Conservation (phyloP, 1,139 yeast genomes). For the Candida labiduridarum region DNA sequence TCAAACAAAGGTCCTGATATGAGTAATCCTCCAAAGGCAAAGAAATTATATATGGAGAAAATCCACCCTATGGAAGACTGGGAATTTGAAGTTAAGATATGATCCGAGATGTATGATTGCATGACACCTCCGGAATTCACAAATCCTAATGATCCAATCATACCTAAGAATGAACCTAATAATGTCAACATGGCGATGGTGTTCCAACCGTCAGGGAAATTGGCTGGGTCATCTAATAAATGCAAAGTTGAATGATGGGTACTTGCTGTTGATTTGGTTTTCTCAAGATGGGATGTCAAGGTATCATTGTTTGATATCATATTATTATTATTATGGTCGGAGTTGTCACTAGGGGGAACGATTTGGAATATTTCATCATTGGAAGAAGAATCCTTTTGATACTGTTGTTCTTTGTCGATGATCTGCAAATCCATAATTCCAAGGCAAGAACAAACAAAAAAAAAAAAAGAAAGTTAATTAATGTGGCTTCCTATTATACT, state of each 20-base stretch:
- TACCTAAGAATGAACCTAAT: slow-evolving; percentile 28
- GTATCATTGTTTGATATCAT: not conserved
- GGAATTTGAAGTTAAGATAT: slow-evolving; percentile 20
- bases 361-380: not conserved
- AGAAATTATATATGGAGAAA: slow-evolving; percentile 32
- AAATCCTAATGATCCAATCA: slow-evolving; percentile 29
- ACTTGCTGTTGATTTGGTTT: not conserved
- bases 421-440: not conserved
- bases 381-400: not conserved
- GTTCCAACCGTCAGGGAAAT: slow-evolving; percentile 28
- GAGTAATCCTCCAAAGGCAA: slow-evolving; percentile 28
- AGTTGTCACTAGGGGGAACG: not conserved
- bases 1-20: slow-evolving; percentile 36
- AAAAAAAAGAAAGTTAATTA: not conserved
- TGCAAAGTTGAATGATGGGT: slow-evolving; percentile 3
- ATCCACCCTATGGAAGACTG: slow-evolving; percentile 36
- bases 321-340: not conserved
- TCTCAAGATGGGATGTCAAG: not conserved
- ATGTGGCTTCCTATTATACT: not conserved
- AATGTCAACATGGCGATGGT: slow-evolving; percentile 23
- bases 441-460: not conserved
- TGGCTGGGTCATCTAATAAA: slow-evolving; percentile 20
- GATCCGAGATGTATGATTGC: slow-evolving; percentile 25
- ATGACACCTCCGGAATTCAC: slow-evolving; percentile 33
- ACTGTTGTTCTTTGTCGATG: not conserved